Evolutionary conservation across 805 yeast species (phyloP).

Genomic region (Metschnikowia henanensis): DNA sequence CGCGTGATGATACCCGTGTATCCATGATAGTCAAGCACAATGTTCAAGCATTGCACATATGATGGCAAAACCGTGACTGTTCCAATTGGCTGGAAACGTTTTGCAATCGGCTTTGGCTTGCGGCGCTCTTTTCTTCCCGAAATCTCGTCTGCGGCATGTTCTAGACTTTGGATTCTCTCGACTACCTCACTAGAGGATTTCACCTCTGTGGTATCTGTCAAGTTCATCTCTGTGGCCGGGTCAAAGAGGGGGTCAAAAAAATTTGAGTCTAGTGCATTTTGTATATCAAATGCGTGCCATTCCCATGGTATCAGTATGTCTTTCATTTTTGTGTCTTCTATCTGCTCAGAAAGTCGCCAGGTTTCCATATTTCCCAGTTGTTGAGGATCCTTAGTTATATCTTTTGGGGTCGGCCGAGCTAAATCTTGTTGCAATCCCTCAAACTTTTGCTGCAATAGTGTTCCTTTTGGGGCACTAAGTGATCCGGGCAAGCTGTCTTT

Average conservation of each 20-base stretch:
- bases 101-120: constrained; percentile 13
- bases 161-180: background rate
- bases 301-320: constrained; percentile 5
- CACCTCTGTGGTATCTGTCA: background rate
- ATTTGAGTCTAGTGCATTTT: too few species aligned
- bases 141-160: background rate
- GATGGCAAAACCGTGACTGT: constrained; percentile 14
- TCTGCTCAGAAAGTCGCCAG: background rate
- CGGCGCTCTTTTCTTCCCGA: constrained; percentile 8
- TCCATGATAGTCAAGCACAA: constrained; percentile 23
- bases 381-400: background rate
- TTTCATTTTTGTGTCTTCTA: background rate
- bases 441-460: background rate
- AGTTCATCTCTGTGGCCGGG: background rate
- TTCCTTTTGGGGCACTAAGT: too few species aligned
- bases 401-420: background rate
- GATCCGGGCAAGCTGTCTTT: background rate
- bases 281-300: constrained; percentile 6
- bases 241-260: too few species aligned
- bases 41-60: constrained; percentile 21
- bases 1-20: constrained; percentile 19
- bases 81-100: constrained; percentile 11
- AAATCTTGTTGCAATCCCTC: background rate
- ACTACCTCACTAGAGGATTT: background rate
- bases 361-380: background rate